Base-by-base conservation (phyloP, 495 filamentous ascomycete species). In the Tuber melanosporum region DNA sequence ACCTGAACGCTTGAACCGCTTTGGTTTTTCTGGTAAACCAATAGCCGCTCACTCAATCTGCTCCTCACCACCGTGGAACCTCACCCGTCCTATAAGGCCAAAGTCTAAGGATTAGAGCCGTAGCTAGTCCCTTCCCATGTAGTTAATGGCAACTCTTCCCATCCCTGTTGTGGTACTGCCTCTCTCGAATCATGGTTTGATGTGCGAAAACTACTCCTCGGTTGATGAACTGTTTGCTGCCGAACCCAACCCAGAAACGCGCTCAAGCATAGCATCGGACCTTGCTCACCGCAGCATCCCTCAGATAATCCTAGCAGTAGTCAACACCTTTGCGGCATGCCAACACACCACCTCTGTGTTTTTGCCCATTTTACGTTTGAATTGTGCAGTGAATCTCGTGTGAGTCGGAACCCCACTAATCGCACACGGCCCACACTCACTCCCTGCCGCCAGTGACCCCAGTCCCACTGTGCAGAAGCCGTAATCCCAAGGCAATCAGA, bases 401-500 rank as follows among this genome's bases (percentile, higher is more conserved):
- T 66, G 57, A 36, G 57, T 32, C 57, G 57, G 57, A 66, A 66
- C 26, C 57, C 57, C 57, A 36, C 32, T 66, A 66, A 66, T 66
- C 26, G 2, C 32, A 36, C 19, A 66, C 57, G 26, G 12, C 57
- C 26, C 57, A 66, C 26, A 19, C 57, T 32, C 32, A 19, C 26
- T 10, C 57, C 26, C 26, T 12, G 57, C 57, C 3, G 57, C 57
- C 57, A 32, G 57, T 19, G 26, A 36, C 26, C 57, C 57, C 14
- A 66, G 57, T 66, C 57, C 3, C 57, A 32, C 57, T 17, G 4
- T 5, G 26, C 57, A 66, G 26, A 36, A 66, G 57, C 57, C 57
- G 14, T 17, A 66, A 36, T 66, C 57, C 57, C 57, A 66, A 66
- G 57, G 57, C 57, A 66, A 66, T 66, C 26, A 66, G 57, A 66